Evolutionary conservation across 805 yeast species (phyloP).

Genomic region (Pichia gijzeniarum): DNA sequence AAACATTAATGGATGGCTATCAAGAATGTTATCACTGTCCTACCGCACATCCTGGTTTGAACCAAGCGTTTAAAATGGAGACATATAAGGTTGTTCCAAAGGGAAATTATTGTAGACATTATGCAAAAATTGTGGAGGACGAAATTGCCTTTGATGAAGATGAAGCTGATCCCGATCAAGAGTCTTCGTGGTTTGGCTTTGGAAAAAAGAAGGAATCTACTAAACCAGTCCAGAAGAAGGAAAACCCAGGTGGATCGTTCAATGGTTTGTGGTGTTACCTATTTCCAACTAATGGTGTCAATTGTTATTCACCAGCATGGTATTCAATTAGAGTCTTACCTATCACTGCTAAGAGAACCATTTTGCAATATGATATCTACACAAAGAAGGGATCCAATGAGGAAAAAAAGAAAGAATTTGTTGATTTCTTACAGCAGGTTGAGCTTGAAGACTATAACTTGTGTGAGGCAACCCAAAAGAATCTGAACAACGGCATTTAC

Average conservation of each 20-base stretch:
- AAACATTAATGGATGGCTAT: conserved; percentile 61
- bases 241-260: conserved; percentile 54
- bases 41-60: conserved; percentile 58
- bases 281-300: conserved; percentile 55
- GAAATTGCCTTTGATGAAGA: conserved; percentile 25
- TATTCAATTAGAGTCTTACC: conserved; percentile 57
- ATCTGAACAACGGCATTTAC: conserved; percentile 55
- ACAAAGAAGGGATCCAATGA: conserved; percentile 52
- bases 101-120: conserved; percentile 54
- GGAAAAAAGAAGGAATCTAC: conserved; percentile 29
- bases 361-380: conserved; percentile 54
- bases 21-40: conserved; percentile 67
- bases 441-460: conserved; percentile 57
- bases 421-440: conserved; percentile 55
- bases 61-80: conserved; percentile 52
- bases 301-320: conserved; percentile 64
- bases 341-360: conserved; percentile 44
- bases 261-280: conserved; percentile 59
- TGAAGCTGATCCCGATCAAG: conserved; percentile 30
- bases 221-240: conserved; percentile 26
- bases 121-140: conserved; percentile 45
- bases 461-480: conserved; percentile 54
- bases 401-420: conserved; percentile 51
- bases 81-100: conserved; percentile 61
- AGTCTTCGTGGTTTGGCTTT: conserved; percentile 49